Base-by-base conservation (phyloP, 768 basidiomycete genomes). In the Panellus pusillus region DNA sequence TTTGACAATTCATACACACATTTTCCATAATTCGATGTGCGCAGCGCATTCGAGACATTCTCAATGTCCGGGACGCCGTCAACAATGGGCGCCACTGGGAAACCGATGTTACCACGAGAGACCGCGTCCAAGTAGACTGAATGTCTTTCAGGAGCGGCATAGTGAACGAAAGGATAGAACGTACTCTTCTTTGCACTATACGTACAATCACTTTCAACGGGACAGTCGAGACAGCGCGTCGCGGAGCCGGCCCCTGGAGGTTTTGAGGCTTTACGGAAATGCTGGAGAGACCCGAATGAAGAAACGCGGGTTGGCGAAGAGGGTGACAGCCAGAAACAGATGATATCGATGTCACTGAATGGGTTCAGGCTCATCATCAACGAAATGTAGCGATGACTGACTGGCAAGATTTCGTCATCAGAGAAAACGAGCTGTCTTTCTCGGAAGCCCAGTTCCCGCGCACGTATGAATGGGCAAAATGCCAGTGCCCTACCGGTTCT, bases 341-440 rank as follows among this genome's bases (percentile, higher is more conserved):
- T 69, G 40, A 94, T 76, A 61, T 94, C 92, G 52, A 95, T 86
- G 66, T 95, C 93, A 63, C 92, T 93, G 63, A 11, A 52, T 39
- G 45, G 28, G 36, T 47, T 48, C 50, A 28, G 31, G 28, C 13
- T 49, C 20, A 48, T 49, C 20, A 48, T 20, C 28, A 51, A 29
- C 17, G 29, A 38, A 17, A 31, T 19, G 43, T 44, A 37, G 37
- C 47, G 44, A 36, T 44, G 20, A 72, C 85, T 63, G 67, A 92
- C 91, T 95, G 93, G 80, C 89, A 95, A 60, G 85, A 84, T 74
- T 95, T 95, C 15, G 91, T 87, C 86, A 95, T 84, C 47, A 95
- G 78, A 13, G 87, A 83, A 68, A 94, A 94, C 19, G 84, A 86
- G 61, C 88, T 87, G 6, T 77, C 72, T 3, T 72, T 69, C 65